These are phyloP conservation scores for Geosiphon pyriformis DNA, from an alignment of 192 early-diverging fungal species.

Conservation along the genomic window DNA sequence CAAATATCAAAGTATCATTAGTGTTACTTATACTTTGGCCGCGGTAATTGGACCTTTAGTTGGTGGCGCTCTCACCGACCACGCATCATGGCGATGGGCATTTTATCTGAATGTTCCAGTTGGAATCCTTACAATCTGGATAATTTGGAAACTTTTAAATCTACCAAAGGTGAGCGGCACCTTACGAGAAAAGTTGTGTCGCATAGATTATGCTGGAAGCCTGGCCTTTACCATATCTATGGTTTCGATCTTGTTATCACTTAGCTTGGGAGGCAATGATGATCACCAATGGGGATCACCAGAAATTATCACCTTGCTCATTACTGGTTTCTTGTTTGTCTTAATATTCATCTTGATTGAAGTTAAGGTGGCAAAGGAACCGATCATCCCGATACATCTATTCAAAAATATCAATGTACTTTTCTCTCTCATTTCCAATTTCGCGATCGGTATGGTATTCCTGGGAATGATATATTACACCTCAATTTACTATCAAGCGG, in stretches of 20 bases:
- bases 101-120: conserved; percentile 35
- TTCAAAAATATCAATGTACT: conserved; percentile 55
- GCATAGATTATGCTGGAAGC: conserved; percentile 32
- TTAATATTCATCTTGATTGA: conserved; percentile 48
- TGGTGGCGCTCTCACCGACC: conserved; percentile 36
- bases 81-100: conserved; percentile 36
- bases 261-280: conserved; percentile 36
- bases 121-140: conserved; percentile 18
- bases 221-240: conserved; percentile 29
- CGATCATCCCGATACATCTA: conserved; percentile 46
- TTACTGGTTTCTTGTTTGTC: conserved; percentile 40
- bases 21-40: conserved; percentile 48
- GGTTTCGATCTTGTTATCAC: conserved; percentile 28
- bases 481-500: conserved; percentile 61
- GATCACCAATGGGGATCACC: neutral
- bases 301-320: conserved; percentile 46
- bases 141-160: conserved; percentile 23
- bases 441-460: conserved; percentile 54
- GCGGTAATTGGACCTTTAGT: conserved; percentile 41
- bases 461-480: conserved; percentile 57
- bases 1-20: conserved; percentile 53
- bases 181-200: conserved; percentile 21
- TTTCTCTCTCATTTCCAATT: conserved; percentile 39
- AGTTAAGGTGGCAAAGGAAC: conserved; percentile 51
- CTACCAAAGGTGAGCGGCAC: conserved; percentile 23